Evolutionary conservation across 2,329 filamentous ascomycete species (phyloP), one percentile per base, ranked within the genome.

Genomic region (Monosporascus sp.): DNA sequence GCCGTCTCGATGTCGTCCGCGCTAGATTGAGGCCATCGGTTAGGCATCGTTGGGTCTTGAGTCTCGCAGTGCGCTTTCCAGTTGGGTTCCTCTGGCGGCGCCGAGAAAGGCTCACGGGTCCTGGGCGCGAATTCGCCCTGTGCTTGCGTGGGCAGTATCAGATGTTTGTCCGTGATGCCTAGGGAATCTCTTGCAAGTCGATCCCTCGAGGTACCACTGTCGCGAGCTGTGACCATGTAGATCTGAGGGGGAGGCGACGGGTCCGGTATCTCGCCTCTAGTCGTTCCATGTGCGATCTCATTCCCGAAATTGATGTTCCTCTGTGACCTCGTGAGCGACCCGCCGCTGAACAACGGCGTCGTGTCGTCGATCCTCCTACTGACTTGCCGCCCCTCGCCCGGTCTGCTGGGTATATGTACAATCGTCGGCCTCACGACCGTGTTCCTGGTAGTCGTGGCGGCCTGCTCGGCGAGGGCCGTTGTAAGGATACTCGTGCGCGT

Each of bases 341-440:
- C 57, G 5, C 63, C 61, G 9, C 61, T 53, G 43, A 68, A 68
- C 18, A 67, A 58, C 15, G 63, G 57, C 24, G 62, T 58, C 3
- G 63, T 58, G 11, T 56, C 63, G 35, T 57, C 50, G n/a, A 58
- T 53, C 27, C 64, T 58, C 44, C 65, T 57, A 45, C 63, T 67
- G 47, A 65, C 47, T 41, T 60, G 63, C 20, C 64, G 63, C 27
- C 27, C 55, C 48, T 68, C 65, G n/a, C 62, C 63, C 25, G 60
- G 62, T 37, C 62, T 58, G 45, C 64, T 65, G 5, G 65, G 62
- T 55, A 69, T 67, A 50, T 68, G 65, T 51, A 69, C 61, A 46
- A 69, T 62, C 4, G 65, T 67, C 20, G 66, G 66, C 38, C 54
- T 63, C 18, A 59, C 61, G 37, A 67, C 54, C 25, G 62, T 44